Evolutionary conservation across 331 rosid genomes (phyloP).

Genomic region (Prunus yedoensis): DNA sequence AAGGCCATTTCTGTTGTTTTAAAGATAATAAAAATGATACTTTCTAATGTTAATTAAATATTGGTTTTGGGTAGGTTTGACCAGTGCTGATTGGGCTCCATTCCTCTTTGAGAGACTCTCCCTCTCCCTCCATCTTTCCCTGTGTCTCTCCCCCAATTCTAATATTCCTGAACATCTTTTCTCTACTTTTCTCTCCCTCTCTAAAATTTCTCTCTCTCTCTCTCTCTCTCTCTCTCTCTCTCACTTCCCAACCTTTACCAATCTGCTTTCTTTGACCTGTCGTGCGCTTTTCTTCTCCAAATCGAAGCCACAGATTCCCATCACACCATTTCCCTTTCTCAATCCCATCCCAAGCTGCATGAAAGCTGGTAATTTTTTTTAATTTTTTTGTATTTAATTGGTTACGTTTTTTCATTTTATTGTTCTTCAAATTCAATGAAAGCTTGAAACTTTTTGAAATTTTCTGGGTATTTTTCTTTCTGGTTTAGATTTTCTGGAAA

Average conservation of each 20-base stretch:
- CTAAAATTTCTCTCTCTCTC: slow-evolving; percentile 1
- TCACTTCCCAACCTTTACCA: slow-evolving; percentile 31
- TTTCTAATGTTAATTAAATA: slow-evolving; percentile 41
- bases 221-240: background rate
- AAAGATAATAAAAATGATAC: slow-evolving; percentile 14
- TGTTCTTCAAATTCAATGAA: slow-evolving; percentile 12
- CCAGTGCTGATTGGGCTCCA: slow-evolving; percentile 67
- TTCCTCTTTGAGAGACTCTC: background rate
- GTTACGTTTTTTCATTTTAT: background rate
- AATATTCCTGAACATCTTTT: slow-evolving; percentile 14
- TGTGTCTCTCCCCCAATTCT: slow-evolving; percentile 12
- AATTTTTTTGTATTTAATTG: slow-evolving; percentile 14
- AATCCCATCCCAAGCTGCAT: slow-evolving; percentile 42
- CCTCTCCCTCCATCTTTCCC: slow-evolving; percentile 20
- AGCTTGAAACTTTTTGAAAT: background rate
- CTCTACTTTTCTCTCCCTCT: background rate
- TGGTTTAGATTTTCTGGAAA: background rate
- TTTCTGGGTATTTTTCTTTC: background rate
- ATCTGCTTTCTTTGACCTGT: slow-evolving; percentile 78
- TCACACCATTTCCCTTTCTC: slow-evolving; percentile 30
- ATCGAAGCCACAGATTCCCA: slow-evolving; percentile 41
- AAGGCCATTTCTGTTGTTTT: slow-evolving; percentile 13
- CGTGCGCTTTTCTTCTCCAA: slow-evolving; percentile 35
- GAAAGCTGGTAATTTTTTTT: slow-evolving; percentile 42
- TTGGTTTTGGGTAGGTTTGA: slow-evolving; percentile 69